phyloP scores from a whole-genome alignment of 306 rosid genomes.

The Ormosia emarginata region DNA sequence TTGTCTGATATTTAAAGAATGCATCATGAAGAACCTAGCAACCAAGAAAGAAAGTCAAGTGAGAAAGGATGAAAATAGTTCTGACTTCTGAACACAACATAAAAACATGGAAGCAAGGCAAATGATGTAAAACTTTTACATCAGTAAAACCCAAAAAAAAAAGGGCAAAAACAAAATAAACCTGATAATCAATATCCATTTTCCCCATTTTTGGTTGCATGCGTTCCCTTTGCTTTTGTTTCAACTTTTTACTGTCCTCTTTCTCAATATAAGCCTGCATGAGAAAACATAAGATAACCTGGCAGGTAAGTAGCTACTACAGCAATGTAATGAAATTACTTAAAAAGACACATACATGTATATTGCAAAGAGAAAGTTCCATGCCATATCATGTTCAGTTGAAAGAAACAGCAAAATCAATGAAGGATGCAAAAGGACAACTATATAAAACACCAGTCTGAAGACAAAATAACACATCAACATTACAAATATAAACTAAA shows the following conservation, averaged over 20 bases:
- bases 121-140: background rate
- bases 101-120: background rate
- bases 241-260: constrained; percentile 96
- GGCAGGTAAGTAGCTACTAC: background rate
- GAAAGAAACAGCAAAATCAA: background rate
- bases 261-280: constrained; percentile 97
- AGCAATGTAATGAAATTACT: background rate
- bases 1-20: constrained; percentile 93
- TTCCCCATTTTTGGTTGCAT: constrained; percentile 99
- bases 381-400: background rate
- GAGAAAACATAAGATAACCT: background rate
- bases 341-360: background rate
- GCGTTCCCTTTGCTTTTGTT: constrained; percentile 98
- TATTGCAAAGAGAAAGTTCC: background rate
- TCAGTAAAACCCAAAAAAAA: background rate
- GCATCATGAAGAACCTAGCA: constrained; percentile 98
- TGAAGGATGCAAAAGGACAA: background rate
- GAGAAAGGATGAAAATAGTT: constrained; percentile 12
- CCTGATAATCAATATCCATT: constrained; percentile 99
- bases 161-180: constrained; percentile 18
- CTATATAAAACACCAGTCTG: background rate
- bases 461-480: background rate
- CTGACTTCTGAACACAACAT: background rate
- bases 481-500: background rate
- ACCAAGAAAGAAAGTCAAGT: constrained; percentile 29